Conservation (phyloP, 176 grass and related monocot genomes). For the Secale cereale region DNA sequence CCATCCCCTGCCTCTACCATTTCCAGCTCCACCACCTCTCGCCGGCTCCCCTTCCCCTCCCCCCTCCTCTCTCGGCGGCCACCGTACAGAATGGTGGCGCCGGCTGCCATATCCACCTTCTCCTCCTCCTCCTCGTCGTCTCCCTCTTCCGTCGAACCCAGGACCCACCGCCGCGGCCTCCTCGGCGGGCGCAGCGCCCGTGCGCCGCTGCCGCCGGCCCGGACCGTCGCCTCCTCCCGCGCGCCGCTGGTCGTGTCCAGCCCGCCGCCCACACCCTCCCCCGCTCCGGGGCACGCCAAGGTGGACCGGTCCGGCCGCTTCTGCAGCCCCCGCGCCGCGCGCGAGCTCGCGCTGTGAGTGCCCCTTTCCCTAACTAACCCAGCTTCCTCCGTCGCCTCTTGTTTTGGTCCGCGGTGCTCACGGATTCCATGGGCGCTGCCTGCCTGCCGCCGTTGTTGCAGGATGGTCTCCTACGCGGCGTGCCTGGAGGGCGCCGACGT, state of each 20-base stretch:
- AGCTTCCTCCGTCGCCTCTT: not conserved
- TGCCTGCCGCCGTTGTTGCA: constrained; percentile 14
- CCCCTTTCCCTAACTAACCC: not conserved
- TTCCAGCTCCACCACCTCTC: constrained; percentile 16
- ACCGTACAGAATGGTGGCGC: constrained; percentile 31
- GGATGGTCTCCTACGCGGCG: constrained; percentile 88
- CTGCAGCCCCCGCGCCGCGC: constrained; percentile 78
- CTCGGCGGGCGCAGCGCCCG: not conserved
- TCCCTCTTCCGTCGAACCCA: not conserved
- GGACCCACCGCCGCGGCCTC: not conserved
- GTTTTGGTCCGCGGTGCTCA: not conserved
- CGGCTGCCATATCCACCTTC: not conserved
- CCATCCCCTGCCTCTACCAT: constrained; percentile 22
- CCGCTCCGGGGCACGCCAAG: constrained; percentile 15
- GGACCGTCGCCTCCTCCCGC: constrained; percentile 32
- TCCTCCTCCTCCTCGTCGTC: not conserved
- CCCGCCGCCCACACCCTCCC: not conserved
- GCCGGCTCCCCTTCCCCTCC: not conserved
- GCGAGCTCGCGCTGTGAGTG: constrained; percentile 95
- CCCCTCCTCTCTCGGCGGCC: constrained; percentile 19
- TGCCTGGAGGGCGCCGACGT: constrained; percentile 86
- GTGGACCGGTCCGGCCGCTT: constrained; percentile 80
- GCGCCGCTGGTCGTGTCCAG: constrained; percentile 22
- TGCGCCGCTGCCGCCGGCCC: constrained; percentile 1
- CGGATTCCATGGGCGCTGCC: not conserved